phyloP scores from a whole-genome alignment of 2,329 filamentous ascomycete species.

The Pseudohalonectria lignicola region DNA sequence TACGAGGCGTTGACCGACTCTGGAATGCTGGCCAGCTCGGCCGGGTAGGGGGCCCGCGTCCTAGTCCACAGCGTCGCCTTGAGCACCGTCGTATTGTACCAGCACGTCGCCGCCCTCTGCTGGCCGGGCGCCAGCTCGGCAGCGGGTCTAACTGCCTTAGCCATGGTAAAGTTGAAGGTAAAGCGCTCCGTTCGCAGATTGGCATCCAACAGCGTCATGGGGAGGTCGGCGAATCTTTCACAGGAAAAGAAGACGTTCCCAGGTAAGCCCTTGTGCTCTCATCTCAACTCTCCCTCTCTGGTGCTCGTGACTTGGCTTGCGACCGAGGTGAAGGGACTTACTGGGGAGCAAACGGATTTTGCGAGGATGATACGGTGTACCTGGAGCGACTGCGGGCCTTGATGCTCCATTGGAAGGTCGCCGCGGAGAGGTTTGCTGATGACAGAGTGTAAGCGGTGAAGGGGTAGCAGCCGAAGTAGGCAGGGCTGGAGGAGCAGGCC shows the following conservation, averaged over 20 bases:
- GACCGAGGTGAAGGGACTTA: too few relatives aligned
- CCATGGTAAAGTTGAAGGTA: conserved; percentile 40
- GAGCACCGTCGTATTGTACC: conserved; percentile 44
- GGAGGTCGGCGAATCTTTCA: conserved; percentile 43
- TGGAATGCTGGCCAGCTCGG: conserved; percentile 9
- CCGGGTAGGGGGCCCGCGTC: conserved; percentile 17
- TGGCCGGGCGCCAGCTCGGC: conserved; percentile 30
- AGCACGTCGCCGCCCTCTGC: conserved; percentile 38
- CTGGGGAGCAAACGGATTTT: conserved; percentile 42
- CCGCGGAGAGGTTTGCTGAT: conserved; percentile 23
- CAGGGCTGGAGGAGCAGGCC: conserved; percentile 44
- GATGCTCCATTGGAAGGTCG: conserved; percentile 54
- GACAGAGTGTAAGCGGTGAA: conserved; percentile 35
- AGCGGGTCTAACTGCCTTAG: conserved; percentile 38
- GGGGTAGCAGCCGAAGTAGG: conserved; percentile 53
- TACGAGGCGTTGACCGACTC: conserved; percentile 7
- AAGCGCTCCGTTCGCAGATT: conserved; percentile 41
- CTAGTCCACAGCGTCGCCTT: conserved; percentile 50
- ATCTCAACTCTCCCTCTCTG: too few relatives aligned
- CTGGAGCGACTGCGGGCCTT: conserved; percentile 4
- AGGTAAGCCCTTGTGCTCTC: too few relatives aligned
- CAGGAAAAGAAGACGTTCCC: too few relatives aligned
- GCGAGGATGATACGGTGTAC: conserved; percentile 18
- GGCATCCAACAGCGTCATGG: conserved; percentile 35
- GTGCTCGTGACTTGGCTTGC: too few relatives aligned